These are phyloP conservation scores for Toxicodendron radicans DNA, from an alignment of 345 rosid genomes.

Conservation along the genomic window DNA sequence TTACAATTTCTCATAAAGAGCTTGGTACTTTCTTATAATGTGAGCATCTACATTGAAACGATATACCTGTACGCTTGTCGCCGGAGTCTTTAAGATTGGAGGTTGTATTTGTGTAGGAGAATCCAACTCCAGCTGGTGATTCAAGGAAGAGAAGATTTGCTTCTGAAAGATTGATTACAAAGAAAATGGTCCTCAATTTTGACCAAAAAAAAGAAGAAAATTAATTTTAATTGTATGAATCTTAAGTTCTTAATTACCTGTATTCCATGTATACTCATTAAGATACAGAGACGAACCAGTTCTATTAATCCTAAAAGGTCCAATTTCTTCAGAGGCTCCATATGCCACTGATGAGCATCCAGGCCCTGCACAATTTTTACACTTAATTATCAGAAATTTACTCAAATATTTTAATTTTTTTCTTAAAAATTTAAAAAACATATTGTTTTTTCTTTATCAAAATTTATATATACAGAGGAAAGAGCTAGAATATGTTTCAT, in stretches of 20 bases:
- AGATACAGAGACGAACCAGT: slow-evolving; percentile 62
- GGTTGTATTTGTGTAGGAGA: slow-evolving; percentile 86
- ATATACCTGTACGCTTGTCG: slow-evolving; percentile 70
- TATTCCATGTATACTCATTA: slow-evolving; percentile 45
- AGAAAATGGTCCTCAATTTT: not conserved
- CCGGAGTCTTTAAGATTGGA: slow-evolving; percentile 68
- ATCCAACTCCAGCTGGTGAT: slow-evolving; percentile 97
- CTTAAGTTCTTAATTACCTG: not conserved
- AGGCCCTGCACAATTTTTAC: slow-evolving; percentile 62
- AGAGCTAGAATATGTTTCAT: not conserved
- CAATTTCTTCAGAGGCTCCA: slow-evolving; percentile 97
- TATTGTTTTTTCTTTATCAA: too few relatives aligned
- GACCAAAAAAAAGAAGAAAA: not conserved
- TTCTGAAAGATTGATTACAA: slow-evolving; percentile 42
- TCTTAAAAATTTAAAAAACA: too few relatives aligned
- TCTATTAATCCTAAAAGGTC: slow-evolving; percentile 79
- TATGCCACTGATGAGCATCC: slow-evolving; percentile 96
- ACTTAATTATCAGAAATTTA: not conserved
- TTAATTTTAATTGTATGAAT: not conserved
- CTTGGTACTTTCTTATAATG: too few relatives aligned
- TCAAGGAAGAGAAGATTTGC: slow-evolving; percentile 89
- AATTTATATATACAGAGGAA: too few relatives aligned
- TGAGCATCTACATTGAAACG: too few relatives aligned
- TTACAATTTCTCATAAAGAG: too few relatives aligned
- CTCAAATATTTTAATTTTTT: too few relatives aligned